Evolutionary conservation across 2,329 filamentous ascomycete species (phyloP).

Genomic region (Magnaporthiopsis incrustans): DNA sequence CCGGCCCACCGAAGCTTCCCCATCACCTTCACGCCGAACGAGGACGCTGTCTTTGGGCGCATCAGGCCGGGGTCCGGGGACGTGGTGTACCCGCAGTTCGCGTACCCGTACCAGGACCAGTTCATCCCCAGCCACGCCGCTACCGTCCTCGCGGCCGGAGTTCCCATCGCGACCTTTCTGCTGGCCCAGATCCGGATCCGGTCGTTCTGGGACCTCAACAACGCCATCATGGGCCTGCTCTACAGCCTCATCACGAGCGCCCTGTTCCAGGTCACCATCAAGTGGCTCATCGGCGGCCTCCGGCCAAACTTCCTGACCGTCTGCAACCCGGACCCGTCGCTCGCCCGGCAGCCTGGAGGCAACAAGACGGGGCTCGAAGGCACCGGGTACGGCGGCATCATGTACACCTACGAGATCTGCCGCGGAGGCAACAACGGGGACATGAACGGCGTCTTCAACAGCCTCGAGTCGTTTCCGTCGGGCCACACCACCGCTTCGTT

Average conservation of each 20-base stretch:
- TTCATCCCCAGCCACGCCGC: slow-evolving; percentile 65
- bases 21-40: slow-evolving; percentile 50
- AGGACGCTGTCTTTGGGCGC: not conserved
- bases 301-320: slow-evolving; percentile 66
- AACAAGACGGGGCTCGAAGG: slow-evolving; percentile 31
- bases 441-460: slow-evolving; percentile 53
- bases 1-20: slow-evolving; percentile 63
- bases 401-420: slow-evolving; percentile 64
- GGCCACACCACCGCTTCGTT: slow-evolving; percentile 70
- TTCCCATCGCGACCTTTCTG: slow-evolving; percentile 57
- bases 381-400: slow-evolving; percentile 43
- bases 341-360: slow-evolving; percentile 25
- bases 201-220: slow-evolving; percentile 64
- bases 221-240: slow-evolving; percentile 59
- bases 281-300: slow-evolving; percentile 65
- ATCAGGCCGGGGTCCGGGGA: slow-evolving; percentile 42
- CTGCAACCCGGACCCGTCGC: slow-evolving; percentile 52
- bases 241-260: slow-evolving; percentile 62
- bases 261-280: slow-evolving; percentile 69
- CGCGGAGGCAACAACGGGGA: slow-evolving; percentile 15
- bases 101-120: slow-evolving; percentile 61
- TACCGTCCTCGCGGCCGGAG: slow-evolving; percentile 53
- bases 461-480: slow-evolving; percentile 62
- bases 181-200: slow-evolving; percentile 59
- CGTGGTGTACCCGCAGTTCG: slow-evolving; percentile 62